Evolutionary conservation across 306 rosid species (phyloP), one percentile per base, ranked within the genome.

Genomic region (Quercus variabilis): DNA sequence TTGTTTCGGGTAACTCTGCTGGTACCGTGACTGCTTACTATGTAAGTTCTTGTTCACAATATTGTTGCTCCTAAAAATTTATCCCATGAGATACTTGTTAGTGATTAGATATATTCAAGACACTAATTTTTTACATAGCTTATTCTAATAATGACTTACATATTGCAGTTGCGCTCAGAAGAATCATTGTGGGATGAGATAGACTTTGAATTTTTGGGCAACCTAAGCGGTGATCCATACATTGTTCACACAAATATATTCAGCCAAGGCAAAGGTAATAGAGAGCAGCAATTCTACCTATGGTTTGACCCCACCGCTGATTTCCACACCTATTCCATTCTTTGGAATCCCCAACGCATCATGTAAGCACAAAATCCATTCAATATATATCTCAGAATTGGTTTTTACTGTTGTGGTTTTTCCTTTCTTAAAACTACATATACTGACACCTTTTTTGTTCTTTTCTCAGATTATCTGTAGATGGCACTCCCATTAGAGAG

Each of bases 261-360:
- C 79, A 84, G 83, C 3, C 89, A 87, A 83, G 97, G 94, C 19
- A 90, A 85, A 71, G 94, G 94, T 75, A 74, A 83, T 21, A 92
- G 88, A 77, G 97, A 92, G 88, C 91, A 88, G 25, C 94, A 90
- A 38, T 90, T 90, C 70, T 83, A 87, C 25, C 87, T 90, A 9
- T 92, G 94, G 97, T 92, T 92, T 21, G 97, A 92, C 76, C 94
- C 94, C 60, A 92, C 97, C 1, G 78, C 92, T 25, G 83, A 87
- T 84, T 89, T 90, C 54, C 97, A 92, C 81, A 89, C 91, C 10
- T 90, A 90, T 62, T 90, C 94, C 69, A 26, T 92, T 77, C 87
- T 90, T 20, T 92, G 97, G 94, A 90, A 85, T 78, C 79, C 92
- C 23, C 73, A 83, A n/a, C 89, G 75, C 12, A 59, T 80, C 78